Evolutionary conservation across 2,329 filamentous ascomycete genomes (phyloP).

Genomic region (Pseudogymnoascus sp.): DNA sequence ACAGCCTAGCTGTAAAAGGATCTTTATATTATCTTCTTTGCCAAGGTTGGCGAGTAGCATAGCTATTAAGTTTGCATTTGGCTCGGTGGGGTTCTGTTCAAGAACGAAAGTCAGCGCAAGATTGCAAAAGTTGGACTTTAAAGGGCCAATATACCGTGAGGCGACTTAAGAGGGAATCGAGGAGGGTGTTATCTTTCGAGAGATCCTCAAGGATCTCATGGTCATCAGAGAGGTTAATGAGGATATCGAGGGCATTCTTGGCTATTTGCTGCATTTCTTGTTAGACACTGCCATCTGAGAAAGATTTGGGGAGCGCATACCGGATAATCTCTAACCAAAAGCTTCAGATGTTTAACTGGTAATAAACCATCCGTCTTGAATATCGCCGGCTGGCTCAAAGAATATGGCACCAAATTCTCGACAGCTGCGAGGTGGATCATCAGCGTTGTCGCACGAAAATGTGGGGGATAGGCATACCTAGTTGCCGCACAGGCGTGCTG

Average conservation of each 20-base stretch:
- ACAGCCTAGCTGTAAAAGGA: slow-evolving; percentile 60
- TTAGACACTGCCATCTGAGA: not conserved
- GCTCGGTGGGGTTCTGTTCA: slow-evolving; percentile 58
- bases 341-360: slow-evolving; percentile 78
- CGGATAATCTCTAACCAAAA: slow-evolving; percentile 74
- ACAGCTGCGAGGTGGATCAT: slow-evolving; percentile 45
- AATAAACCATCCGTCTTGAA: slow-evolving; percentile 76
- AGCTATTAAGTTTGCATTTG: slow-evolving; percentile 72
- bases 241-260: slow-evolving; percentile 84
- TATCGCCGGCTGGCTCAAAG: slow-evolving; percentile 60
- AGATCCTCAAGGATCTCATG: slow-evolving; percentile 63
- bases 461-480: slow-evolving; percentile 43
- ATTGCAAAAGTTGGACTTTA: slow-evolving; percentile 8
- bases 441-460: slow-evolving; percentile 15
- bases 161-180: slow-evolving; percentile 63
- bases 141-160: slow-evolving; percentile 61
- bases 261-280: slow-evolving; percentile 59
- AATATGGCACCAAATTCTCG: slow-evolving; percentile 80
- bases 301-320: slow-evolving; percentile 35
- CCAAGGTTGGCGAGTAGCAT: slow-evolving; percentile 91
- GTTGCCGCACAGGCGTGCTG: slow-evolving; percentile 80
- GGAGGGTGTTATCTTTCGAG: slow-evolving; percentile 69
- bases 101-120: slow-evolving; percentile 14
- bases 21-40: slow-evolving; percentile 67
- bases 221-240: slow-evolving; percentile 79